These are phyloP conservation scores for Quercus lobata DNA, from an alignment of 331 rosid genomes.

Conservation along the genomic window DNA sequence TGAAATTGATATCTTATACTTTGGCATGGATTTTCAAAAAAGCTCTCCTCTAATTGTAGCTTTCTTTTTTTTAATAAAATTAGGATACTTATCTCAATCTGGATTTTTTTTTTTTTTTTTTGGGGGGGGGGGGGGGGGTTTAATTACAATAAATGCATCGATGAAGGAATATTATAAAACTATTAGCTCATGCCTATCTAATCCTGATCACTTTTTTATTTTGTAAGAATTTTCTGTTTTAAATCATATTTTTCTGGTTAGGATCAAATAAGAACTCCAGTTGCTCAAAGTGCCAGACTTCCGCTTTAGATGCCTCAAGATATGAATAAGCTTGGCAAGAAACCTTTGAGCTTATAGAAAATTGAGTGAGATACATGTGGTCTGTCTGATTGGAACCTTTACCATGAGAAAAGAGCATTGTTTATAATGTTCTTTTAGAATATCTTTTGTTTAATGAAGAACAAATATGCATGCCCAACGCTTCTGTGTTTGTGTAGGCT, in stretches of 20 bases:
- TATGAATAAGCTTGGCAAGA: too few species aligned
- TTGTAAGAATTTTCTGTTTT: too few species aligned
- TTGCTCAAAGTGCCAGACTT: too few species aligned
- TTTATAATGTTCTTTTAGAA: not conserved
- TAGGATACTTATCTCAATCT: not conserved
- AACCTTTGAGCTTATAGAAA: too few species aligned
- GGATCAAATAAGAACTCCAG: not conserved
- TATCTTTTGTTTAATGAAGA: not conserved
- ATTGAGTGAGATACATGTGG: too few species aligned
- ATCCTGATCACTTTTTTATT: too few species aligned
- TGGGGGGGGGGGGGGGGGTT: too few species aligned
- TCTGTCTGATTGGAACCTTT: not conserved
- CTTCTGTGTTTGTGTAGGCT: too few species aligned
- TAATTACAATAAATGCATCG: not conserved
- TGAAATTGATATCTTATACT: not conserved
- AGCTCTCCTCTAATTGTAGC: too few species aligned
- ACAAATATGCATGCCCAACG: not conserved
- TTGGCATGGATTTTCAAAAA: not conserved
- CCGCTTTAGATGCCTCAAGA: too few species aligned
- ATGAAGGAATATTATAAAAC: not conserved
- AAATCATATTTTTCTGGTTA: too few species aligned
- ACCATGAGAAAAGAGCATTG: not conserved
- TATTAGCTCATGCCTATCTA: not conserved
- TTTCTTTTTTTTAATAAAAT: not conserved
- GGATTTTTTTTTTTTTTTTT: too few species aligned